Base-by-base conservation (phyloP, 306 rosid species). In the Acacia melanoxylon region DNA sequence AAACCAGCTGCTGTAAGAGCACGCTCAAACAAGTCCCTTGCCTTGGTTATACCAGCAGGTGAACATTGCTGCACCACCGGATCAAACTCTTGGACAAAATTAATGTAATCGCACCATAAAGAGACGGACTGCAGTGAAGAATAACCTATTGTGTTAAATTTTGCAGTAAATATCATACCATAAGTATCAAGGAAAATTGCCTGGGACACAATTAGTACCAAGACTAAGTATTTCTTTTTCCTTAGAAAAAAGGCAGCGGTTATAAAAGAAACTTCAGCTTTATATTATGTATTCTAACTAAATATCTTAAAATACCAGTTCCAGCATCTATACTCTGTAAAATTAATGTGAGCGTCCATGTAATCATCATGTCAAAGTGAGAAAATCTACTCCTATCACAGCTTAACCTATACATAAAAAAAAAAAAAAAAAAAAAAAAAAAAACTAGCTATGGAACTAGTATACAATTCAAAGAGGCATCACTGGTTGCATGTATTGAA, bases 1-100 rank as follows among this genome's bases (percentile, higher is more conserved):
- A 95, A 83, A 79, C 99, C 98, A 69, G 87, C 89, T 17, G 98
- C 96, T 33, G 97, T 89, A 81, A 95, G 94, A 66, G 98, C 97
- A 56, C 81, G 87, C 80, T 95, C 98, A 85, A 89, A 95, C 33
- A 93, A 86, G 81, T 89, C 98, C 84, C 97, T 90, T 65, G 89
- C 89, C 88, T 88, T 93, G 5, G 88, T 85, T 82, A 93, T 76
- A 31, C 96, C 98, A 82, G 87, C 68, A 54, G 87, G 85, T 27
- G 90, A 88, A 89, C 83, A 82, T 69, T 91, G 88, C 52, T 45
- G 75, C 46, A 90, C 90, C 65, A 77, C 65, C 22, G 93, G 90
- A 77, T 95, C 97, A 80, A 86, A 78, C 71, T 92, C 93, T 87
- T 77, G 96, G 52, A 91, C 81, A 68, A 79, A 95, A 76, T 85